These are phyloP conservation scores for Serendipita vermifera DNA, from an alignment of 768 basidiomycete genomes.

Conservation along the genomic window DNA sequence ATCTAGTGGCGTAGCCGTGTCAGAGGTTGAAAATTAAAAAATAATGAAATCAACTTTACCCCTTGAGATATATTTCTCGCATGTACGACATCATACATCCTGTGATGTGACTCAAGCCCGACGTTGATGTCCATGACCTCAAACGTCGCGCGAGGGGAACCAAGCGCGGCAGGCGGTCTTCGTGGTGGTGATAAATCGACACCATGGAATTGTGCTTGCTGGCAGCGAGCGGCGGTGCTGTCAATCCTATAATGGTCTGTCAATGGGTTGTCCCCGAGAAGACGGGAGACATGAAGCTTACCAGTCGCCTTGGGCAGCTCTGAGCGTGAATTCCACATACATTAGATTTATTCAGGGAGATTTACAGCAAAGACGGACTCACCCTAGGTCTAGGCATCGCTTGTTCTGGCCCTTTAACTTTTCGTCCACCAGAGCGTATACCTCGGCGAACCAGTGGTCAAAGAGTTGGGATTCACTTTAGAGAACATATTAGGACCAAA, in stretches of 20 bases:
- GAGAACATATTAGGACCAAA: no score
- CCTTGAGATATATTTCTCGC: constrained; percentile 1
- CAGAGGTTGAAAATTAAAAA: background rate
- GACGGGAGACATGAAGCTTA: background rate
- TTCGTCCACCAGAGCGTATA: background rate
- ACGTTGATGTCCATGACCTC: background rate
- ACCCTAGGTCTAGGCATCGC: background rate
- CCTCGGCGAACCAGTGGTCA: background rate
- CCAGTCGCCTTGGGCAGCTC: background rate
- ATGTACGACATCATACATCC: background rate
- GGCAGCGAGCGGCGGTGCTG: background rate
- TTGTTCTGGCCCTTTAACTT: background rate
- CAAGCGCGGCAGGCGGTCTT: background rate
- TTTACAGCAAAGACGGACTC: no score
- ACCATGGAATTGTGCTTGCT: background rate
- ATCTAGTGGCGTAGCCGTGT: background rate
- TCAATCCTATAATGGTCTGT: background rate
- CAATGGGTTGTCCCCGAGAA: no score
- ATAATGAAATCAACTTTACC: background rate
- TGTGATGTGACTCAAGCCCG: background rate
- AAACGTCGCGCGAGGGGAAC: background rate
- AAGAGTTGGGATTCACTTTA: no score
- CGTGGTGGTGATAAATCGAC: background rate
- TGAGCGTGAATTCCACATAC: no score
- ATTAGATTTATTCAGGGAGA: no score